Evolutionary conservation across 768 basidiomycete species (phyloP).

Genomic region (Lentinula aciculospora): DNA sequence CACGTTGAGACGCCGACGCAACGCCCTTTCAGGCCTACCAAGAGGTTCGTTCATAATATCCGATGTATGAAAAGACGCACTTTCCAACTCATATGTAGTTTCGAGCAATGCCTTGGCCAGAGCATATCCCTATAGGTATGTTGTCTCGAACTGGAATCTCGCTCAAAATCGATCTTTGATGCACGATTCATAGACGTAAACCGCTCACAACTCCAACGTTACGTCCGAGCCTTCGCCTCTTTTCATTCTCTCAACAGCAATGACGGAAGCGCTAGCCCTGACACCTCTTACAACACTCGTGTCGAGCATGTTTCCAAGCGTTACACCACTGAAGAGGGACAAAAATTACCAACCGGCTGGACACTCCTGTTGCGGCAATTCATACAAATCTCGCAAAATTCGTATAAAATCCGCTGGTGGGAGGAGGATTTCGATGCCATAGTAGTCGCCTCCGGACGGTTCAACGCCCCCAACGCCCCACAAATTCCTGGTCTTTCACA

Average conservation of each 20-base stretch:
- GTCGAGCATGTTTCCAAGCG: slow-evolving; percentile 40
- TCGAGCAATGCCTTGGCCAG: slow-evolving; percentile 24
- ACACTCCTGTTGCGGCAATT: slow-evolving; percentile 26
- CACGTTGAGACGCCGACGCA: not conserved
- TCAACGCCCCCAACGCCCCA: slow-evolving; percentile 28
- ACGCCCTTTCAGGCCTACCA: slow-evolving; percentile 6
- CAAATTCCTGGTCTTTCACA: slow-evolving; percentile 25
- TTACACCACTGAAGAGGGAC: slow-evolving; percentile 17
- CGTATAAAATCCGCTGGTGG: slow-evolving; percentile 27
- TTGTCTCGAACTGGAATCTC: not conserved
- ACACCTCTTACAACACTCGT: slow-evolving; percentile 38
- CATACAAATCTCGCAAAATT: slow-evolving; percentile 12
- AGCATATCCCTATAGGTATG: slow-evolving; percentile 27
- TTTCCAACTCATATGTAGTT: slow-evolving; percentile 15
- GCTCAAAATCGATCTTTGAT: not conserved
- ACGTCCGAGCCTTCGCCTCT: slow-evolving; percentile 36
- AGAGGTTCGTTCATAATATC: not conserved
- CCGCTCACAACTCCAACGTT: slow-evolving; percentile 25
- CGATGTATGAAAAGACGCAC: not conserved
- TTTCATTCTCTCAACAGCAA: slow-evolving; percentile 36
- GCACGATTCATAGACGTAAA: slow-evolving; percentile 20
- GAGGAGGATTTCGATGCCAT: slow-evolving; percentile 31
- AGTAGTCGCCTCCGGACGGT: slow-evolving; percentile 26
- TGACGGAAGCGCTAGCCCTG: slow-evolving; percentile 31
- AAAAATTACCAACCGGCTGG: slow-evolving; percentile 28